These are phyloP conservation scores for Coniosporium tulheliwenetii DNA, from an alignment of 2,329 filamentous ascomycete species.

Conservation along the genomic window DNA sequence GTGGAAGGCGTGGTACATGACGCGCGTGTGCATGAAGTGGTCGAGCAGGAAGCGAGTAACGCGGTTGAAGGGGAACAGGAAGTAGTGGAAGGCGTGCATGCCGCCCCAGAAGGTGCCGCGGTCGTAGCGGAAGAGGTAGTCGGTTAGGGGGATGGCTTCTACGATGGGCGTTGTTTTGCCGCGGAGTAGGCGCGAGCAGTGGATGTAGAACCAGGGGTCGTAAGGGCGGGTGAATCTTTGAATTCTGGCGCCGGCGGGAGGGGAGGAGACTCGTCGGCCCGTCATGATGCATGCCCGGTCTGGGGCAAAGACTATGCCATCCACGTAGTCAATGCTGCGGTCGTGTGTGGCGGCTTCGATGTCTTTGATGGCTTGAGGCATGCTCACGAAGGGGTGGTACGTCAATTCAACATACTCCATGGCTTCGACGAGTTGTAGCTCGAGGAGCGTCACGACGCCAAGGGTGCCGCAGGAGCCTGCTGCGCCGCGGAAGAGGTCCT, in stretches of 20 bases:
- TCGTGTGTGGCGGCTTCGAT: slow-evolving; percentile 21
- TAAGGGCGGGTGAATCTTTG: slow-evolving; percentile 23
- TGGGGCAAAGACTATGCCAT: slow-evolving; percentile 33
- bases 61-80: slow-evolving; percentile 47
- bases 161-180: slow-evolving; percentile 18
- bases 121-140: slow-evolving; percentile 60
- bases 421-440: slow-evolving; percentile 29
- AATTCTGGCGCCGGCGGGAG: not conserved
- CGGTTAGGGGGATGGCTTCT: slow-evolving; percentile 44
- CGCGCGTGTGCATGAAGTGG: slow-evolving; percentile 45
- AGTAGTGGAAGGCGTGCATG: slow-evolving; percentile 46
- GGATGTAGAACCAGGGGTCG: slow-evolving; percentile 37
- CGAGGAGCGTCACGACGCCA: slow-evolving; percentile 46
- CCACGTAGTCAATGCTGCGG: slow-evolving; percentile 28
- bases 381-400: slow-evolving; percentile 27
- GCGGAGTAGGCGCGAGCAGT: slow-evolving; percentile 22
- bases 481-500: slow-evolving; percentile 49
- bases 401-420: slow-evolving; percentile 33
- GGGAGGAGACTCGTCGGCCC: slow-evolving; percentile 23
- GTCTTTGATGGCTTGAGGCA: slow-evolving; percentile 25
- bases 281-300: slow-evolving; percentile 27
- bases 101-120: slow-evolving; percentile 56
- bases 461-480: slow-evolving; percentile 51
- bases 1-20: slow-evolving; percentile 51
- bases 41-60: slow-evolving; percentile 46